Percentiles rank a stretch among this genome's conserved stretches.
Evolutionary conservation across 148 eudicot genomes (phyloP).

Genomic region (Pouteria glomerata): DNA sequence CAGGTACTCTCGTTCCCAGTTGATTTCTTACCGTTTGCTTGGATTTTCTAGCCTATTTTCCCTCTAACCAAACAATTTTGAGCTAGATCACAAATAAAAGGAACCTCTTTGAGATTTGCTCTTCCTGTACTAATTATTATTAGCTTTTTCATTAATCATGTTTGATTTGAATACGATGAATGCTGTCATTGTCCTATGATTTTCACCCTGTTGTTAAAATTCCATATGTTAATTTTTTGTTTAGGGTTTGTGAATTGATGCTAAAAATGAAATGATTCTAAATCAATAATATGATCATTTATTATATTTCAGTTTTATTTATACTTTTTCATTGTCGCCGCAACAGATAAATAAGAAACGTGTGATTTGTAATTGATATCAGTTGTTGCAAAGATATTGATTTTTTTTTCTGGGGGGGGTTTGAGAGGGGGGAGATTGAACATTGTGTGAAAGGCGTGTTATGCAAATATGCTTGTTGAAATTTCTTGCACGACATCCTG

Average conservation of each 20-base stretch:
- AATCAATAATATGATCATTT: not conserved
- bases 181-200: not conserved
- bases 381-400: too few relatives aligned
- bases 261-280: not conserved
- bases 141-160: too few relatives aligned
- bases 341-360: not conserved
- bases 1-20: constrained; percentile 37
- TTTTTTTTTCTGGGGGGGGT: too few relatives aligned
- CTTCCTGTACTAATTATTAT: too few relatives aligned
- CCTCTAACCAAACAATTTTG: not conserved
- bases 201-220: not conserved
- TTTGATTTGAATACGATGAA: too few relatives aligned
- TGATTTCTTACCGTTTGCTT: not conserved
- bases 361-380: not conserved
- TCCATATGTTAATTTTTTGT: not conserved
- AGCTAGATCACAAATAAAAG: not conserved
- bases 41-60: not conserved
- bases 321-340: not conserved
- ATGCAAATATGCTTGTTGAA: not conserved
- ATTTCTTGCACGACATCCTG: not conserved
- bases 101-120: not conserved
- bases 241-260: not conserved
- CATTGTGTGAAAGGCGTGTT: too few relatives aligned
- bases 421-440: too few relatives aligned
- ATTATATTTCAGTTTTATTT: too few relatives aligned